Conservation (phyloP, 2,329 filamentous ascomycete genomes). For the Rachicladosporium sp. region DNA sequence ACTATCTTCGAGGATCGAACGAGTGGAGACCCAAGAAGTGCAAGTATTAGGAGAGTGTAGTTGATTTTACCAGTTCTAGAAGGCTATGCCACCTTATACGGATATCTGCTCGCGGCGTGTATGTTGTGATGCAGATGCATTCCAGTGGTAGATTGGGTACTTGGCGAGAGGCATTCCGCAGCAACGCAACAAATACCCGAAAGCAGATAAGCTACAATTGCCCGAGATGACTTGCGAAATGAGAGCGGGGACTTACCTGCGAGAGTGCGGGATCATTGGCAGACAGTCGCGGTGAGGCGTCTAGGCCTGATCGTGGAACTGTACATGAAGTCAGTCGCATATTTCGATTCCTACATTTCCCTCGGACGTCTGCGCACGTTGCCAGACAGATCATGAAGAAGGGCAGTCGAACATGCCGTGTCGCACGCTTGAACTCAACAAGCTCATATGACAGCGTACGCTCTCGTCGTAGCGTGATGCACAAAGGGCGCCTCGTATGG, state of each 20-base stretch:
- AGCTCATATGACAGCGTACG: no score
- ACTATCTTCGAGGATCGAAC: slow-evolving; percentile 16
- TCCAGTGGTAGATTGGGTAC: slow-evolving; percentile 16
- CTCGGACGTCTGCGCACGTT: no score
- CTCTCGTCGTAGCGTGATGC: no score
- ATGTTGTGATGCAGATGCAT: slow-evolving; percentile 18
- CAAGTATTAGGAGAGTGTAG: slow-evolving; percentile 13
- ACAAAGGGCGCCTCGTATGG: no score
- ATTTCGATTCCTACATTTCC: no score
- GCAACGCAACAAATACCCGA: slow-evolving; percentile 19
- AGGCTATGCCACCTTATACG: slow-evolving; percentile 14
- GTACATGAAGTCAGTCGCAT: no score
- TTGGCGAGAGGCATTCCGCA: slow-evolving; percentile 16
- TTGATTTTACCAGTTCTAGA: slow-evolving; percentile 1
- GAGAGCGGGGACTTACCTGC: not conserved
- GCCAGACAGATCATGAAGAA: no score
- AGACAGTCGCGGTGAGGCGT: no score
- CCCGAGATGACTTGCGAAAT: slow-evolving; percentile 9
- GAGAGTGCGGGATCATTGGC: no score
- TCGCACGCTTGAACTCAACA: no score
- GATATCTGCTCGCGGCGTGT: slow-evolving; percentile 13
- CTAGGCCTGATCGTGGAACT: no score
- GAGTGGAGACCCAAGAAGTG: slow-evolving; percentile 20
- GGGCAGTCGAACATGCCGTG: no score
- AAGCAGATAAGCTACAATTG: slow-evolving; percentile 10